Evolutionary conservation across 83 land plant species (phyloP), one percentile per base, ranked within the genome.

Genomic region (Isoetes engelmannii): DNA sequence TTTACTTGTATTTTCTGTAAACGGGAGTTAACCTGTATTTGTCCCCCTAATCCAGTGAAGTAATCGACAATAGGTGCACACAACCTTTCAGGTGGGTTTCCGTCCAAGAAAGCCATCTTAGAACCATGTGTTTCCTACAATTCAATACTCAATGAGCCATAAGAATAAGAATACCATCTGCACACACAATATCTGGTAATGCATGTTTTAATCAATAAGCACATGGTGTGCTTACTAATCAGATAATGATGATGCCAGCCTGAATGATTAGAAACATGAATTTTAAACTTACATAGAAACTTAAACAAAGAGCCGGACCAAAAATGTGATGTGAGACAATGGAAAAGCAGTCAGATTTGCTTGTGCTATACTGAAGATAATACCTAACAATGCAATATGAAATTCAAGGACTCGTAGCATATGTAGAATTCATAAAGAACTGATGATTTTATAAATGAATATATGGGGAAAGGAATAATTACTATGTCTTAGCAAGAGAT

Each of bases 101-200:
- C 99, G 75, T 95, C 99, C 54, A 95, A 71, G 69, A 95, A 95
- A 10, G 97, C 97, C 97, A 95, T 95, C 79, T 95, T 95, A 18
- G 99, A 95, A 5, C 99, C 97, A 78, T 95, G 87, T 43, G 88
- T 88, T 75, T 95, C 99, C 97, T 95, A 76, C 44, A n/a, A 4
- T 0, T 28, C 37, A 28, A 28, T 28, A 28, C 0, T 12, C 15
- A 51, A 10, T 12, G 54, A 51, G 15, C 54, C 3, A 10, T 12
- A 51, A 51, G 12, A 12, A 10, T 51, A 12, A 15, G 12, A 51
- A 51, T 12, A 51, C 0, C 3, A 10, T 1, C 15, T 10, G 54
- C 54, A 49, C 12, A 49, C 53, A 7, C 12, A 7, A 49, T 12
- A 49, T 49, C 7, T 7, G 10, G 10, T 49, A 7, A 12, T 49